Evolutionary conservation across 2,329 filamentous ascomycete species (phyloP).

Genomic region (Penicillium sp.): DNA sequence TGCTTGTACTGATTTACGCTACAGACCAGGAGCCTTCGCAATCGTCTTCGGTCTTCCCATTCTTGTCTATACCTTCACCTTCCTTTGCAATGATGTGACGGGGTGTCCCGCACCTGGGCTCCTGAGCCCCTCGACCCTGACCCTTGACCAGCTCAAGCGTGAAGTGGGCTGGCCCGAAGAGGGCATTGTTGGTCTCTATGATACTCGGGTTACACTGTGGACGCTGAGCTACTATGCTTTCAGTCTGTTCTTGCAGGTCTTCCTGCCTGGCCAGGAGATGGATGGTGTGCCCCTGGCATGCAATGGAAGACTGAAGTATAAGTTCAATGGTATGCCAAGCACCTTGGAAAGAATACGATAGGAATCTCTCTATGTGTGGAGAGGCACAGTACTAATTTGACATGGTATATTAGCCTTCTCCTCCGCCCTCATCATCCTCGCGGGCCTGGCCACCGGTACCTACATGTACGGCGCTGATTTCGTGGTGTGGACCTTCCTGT

Average conservation of each 20-base stretch:
- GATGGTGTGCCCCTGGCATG: slow-evolving; percentile 73
- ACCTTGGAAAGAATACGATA: background rate
- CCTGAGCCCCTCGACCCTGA: slow-evolving; percentile 73
- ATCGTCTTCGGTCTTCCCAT: slow-evolving; percentile 83
- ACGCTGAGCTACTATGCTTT: slow-evolving; percentile 79
- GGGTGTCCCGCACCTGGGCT: slow-evolving; percentile 88
- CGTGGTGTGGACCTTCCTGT: slow-evolving; percentile 88
- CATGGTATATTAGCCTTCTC: slow-evolving; percentile 64
- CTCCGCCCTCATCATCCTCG: slow-evolving; percentile 75
- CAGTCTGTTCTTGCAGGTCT: slow-evolving; percentile 73
- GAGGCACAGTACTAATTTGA: slow-evolving; percentile 4
- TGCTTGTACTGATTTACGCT: slow-evolving; percentile 23
- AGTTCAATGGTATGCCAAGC: slow-evolving; percentile 69
- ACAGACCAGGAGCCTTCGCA: slow-evolving; percentile 73
- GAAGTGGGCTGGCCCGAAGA: slow-evolving; percentile 81
- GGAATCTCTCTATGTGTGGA: background rate
- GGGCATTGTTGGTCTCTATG: slow-evolving; percentile 73
- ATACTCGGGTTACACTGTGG: slow-evolving; percentile 71
- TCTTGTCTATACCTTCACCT: slow-evolving; percentile 78
- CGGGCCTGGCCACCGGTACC: slow-evolving; percentile 75
- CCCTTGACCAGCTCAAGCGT: slow-evolving; percentile 72
- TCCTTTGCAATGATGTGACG: slow-evolving; percentile 89
- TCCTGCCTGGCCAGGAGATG: slow-evolving; percentile 75
- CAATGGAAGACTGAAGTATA: slow-evolving; percentile 79
- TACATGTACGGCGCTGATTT: slow-evolving; percentile 79